These are phyloP conservation scores for Trichoderma polysporum DNA, from an alignment of 2,329 filamentous ascomycete species.

Conservation along the genomic window DNA sequence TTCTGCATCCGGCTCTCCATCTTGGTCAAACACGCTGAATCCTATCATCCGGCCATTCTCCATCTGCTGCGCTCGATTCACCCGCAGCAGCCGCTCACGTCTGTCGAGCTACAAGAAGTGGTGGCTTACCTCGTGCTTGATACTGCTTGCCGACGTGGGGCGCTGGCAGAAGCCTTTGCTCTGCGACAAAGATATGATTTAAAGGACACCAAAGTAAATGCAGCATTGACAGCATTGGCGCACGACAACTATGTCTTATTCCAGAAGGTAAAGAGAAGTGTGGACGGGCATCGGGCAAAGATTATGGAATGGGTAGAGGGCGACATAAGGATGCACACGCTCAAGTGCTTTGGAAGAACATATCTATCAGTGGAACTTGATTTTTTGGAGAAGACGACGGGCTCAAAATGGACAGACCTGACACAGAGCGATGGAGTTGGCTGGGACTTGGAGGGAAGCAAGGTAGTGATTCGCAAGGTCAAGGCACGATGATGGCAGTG, in stretches of 20 bases:
- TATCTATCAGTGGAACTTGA: slow-evolving; percentile 71
- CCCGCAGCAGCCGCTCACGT: slow-evolving; percentile 63
- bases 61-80: slow-evolving; percentile 76
- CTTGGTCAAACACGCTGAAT: slow-evolving; percentile 77
- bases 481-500: slow-evolving; percentile 39
- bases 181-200: slow-evolving; percentile 62
- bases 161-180: slow-evolving; percentile 71
- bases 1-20: slow-evolving; percentile 87
- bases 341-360: slow-evolving; percentile 82
- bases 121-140: slow-evolving; percentile 81
- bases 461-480: slow-evolving; percentile 70
- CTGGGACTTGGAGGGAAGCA: slow-evolving; percentile 75
- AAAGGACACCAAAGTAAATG: slow-evolving; percentile 66
- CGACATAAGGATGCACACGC: slow-evolving; percentile 68
- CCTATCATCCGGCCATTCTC: slow-evolving; percentile 83
- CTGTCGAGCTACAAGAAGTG: slow-evolving; percentile 75
- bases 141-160: slow-evolving; percentile 76
- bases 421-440: slow-evolving; percentile 70
- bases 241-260: slow-evolving; percentile 83
- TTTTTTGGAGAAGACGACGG: slow-evolving; percentile 69
- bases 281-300: slow-evolving; percentile 77
- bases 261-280: slow-evolving; percentile 65
- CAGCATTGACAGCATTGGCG: slow-evolving; percentile 66
- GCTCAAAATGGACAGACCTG: slow-evolving; percentile 70
- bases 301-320: slow-evolving; percentile 81